Conservation (phyloP, 208 protist species). For the Phytomonas sp. region DNA sequence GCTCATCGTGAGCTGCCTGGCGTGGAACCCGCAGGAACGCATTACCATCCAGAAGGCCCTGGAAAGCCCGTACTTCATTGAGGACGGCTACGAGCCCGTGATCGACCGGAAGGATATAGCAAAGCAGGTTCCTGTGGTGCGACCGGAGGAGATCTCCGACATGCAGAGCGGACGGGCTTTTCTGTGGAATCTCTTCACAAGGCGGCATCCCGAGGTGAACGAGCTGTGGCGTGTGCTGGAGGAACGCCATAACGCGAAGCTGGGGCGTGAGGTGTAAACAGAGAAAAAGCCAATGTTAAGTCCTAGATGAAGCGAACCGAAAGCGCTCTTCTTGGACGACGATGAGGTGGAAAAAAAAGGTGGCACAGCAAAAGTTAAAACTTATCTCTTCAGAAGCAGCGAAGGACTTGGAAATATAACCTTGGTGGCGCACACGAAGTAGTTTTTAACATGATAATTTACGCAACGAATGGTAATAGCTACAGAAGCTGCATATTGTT, state of each 20-base stretch:
- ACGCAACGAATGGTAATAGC: too few species aligned
- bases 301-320: neutral
- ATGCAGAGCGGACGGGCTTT: conserved; percentile 57
- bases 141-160: conserved; percentile 42
- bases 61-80: conserved; percentile 68
- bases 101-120: conserved; percentile 59
- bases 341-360: conserved; percentile 3
- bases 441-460: neutral
- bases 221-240: conserved; percentile 52
- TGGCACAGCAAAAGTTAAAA: neutral
- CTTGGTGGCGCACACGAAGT: too few species aligned
- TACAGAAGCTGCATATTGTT: too few species aligned
- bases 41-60: conserved; percentile 65
- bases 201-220: conserved; percentile 69
- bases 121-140: conserved; percentile 42
- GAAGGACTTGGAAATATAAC: neutral
- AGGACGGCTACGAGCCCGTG: conserved; percentile 55
- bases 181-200: conserved; percentile 66
- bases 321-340: neutral
- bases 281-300: conserved; percentile 4
- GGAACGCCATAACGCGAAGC: conserved; percentile 29
- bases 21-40: conserved; percentile 65
- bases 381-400: neutral
- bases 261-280: neutral
- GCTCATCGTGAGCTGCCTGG: conserved; percentile 58